Evolutionary conservation across 75 land plant genomes (phyloP).

Genomic region (Cupressus sempervirens): DNA sequence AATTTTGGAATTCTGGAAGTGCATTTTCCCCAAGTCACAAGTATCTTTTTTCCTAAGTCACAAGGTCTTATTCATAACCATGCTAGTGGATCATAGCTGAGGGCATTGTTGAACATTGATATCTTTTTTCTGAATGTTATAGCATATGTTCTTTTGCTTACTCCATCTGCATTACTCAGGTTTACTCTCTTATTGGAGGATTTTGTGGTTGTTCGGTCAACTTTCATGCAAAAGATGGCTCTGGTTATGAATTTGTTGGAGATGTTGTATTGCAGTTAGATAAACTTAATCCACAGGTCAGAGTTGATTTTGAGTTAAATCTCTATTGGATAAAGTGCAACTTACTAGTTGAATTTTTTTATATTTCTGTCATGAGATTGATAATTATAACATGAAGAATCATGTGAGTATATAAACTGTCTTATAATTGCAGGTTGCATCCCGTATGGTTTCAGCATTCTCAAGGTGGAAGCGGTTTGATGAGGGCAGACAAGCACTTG

Average conservation of each 20-base stretch:
- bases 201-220: conserved; percentile 84
- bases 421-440: conserved; percentile 64
- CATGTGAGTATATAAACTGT: neutral
- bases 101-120: neutral
- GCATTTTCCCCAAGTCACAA: neutral
- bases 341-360: neutral
- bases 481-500: conserved; percentile 64
- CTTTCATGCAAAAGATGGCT: conserved; percentile 97
- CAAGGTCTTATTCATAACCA: neutral
- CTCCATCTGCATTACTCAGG: conserved; percentile 35
- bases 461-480: conserved; percentile 97
- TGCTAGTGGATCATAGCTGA: neutral
- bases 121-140: neutral
- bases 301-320: neutral
- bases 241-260: conserved; percentile 87
- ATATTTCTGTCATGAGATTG: neutral
- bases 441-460: conserved; percentile 92
- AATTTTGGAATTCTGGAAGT: neutral
- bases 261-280: conserved; percentile 88
- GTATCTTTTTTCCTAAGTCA: no score
- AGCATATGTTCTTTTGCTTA: neutral
- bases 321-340: neutral
- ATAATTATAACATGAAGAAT: neutral
- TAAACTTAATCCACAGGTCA: conserved; percentile 91
- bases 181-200: conserved; percentile 90